Evolutionary conservation across 495 filamentous ascomycete species (phyloP).

Genomic region (Xeromyces bisporus): DNA sequence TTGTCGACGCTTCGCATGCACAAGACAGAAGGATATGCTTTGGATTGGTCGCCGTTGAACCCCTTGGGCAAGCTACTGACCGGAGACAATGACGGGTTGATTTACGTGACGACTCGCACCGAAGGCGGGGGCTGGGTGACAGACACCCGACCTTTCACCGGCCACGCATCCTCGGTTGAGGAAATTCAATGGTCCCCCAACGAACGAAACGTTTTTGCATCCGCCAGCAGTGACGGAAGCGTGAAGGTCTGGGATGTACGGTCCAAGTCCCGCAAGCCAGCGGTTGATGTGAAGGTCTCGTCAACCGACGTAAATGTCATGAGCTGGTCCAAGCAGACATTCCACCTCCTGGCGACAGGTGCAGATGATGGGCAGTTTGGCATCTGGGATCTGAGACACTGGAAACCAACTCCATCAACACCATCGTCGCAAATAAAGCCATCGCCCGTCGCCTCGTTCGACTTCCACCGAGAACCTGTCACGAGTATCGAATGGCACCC

Average conservation of each 20-base stretch:
- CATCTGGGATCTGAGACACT: constrained; percentile 90
- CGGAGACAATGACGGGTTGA: constrained; percentile 76
- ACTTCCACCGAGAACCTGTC: constrained; percentile 89
- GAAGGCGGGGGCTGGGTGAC: constrained; percentile 79
- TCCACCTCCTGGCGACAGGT: constrained; percentile 78
- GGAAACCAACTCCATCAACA: constrained; percentile 50
- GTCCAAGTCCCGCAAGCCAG: constrained; percentile 68
- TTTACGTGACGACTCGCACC: constrained; percentile 71
- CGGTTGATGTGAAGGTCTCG: constrained; percentile 70
- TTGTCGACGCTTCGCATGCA: constrained; percentile 76
- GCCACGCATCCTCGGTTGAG: constrained; percentile 74
- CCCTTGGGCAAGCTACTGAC: constrained; percentile 70
- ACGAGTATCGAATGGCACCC: constrained; percentile 97
- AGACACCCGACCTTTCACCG: constrained; percentile 60
- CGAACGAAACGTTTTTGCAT: constrained; percentile 83
- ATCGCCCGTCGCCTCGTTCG: constrained; percentile 70
- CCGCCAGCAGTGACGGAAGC: constrained; percentile 80
- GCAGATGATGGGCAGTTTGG: constrained; percentile 90
- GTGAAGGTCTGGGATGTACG: constrained; percentile 92
- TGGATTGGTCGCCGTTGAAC: constrained; percentile 81
- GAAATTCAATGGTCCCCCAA: constrained; percentile 92
- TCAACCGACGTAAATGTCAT: constrained; percentile 85
- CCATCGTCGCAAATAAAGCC: constrained; percentile 28
- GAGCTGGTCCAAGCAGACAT: constrained; percentile 75
- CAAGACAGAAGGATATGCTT: constrained; percentile 80